These are phyloP conservation scores for Ceratobasidium sp. DNA, from an alignment of 1,284 basidiomycete genomes.

Conservation along the genomic window DNA sequence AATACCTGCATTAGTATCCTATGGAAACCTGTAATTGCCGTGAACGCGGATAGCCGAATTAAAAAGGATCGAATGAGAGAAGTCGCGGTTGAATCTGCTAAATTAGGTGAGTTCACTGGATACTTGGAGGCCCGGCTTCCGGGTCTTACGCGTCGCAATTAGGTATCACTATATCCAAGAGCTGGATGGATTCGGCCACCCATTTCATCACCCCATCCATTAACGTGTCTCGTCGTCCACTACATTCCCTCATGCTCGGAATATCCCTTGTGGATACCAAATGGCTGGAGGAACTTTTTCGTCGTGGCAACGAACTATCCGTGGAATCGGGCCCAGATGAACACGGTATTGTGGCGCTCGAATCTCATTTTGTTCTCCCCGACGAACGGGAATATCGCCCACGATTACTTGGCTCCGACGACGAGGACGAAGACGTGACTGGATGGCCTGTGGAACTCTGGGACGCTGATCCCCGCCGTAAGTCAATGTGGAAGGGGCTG, in stretches of 20 bases:
- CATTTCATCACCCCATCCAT: constrained; percentile 38
- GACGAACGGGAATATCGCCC: constrained; percentile 26
- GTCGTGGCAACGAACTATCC: constrained; percentile 26
- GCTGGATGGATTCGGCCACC: constrained; percentile 28
- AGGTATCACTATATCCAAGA: constrained; percentile 38
- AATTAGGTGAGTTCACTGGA: constrained; percentile 9
- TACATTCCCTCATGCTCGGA: constrained; percentile 41
- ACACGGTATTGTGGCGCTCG: constrained; percentile 29
- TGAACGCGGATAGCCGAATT: constrained; percentile 36
- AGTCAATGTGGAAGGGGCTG: constrained; percentile 27
- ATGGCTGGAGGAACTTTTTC: constrained; percentile 41
- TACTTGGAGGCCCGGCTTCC: not conserved
- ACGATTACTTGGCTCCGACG: constrained; percentile 10
- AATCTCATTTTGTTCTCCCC: constrained; percentile 34
- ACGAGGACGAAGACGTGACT: constrained; percentile 40
- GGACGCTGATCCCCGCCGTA: constrained; percentile 22
- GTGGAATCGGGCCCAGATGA: constrained; percentile 36
- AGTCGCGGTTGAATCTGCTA: constrained; percentile 23
- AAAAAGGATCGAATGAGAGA: constrained; percentile 40
- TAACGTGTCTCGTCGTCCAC: constrained; percentile 36
- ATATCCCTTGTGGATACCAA: constrained; percentile 32
- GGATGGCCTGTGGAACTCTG: constrained; percentile 38
- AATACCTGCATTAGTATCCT: not conserved
- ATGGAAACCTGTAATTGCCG: constrained; percentile 32
- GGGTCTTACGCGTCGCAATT: not conserved